phyloP scores from a whole-genome alignment of 2,329 filamentous ascomycete genomes.

The Aureobasidium sp. region DNA sequence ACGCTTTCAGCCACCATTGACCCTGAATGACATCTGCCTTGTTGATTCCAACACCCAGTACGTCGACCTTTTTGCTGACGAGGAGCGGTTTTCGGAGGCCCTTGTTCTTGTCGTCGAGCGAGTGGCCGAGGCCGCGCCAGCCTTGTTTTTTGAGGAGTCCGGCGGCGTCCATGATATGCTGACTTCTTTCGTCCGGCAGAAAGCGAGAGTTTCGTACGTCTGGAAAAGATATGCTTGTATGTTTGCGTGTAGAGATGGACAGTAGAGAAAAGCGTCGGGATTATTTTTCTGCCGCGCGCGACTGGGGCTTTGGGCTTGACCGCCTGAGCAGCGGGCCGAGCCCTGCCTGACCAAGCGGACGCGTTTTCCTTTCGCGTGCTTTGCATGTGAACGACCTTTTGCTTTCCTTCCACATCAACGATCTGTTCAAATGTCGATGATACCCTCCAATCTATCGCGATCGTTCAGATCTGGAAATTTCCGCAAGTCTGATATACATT shows the following conservation, averaged over 20 bases:
- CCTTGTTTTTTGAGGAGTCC: constrained; percentile 78
- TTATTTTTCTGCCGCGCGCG: constrained; percentile 2
- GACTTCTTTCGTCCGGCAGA: neutral
- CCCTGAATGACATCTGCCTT: constrained; percentile 58
- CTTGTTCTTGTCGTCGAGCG: constrained; percentile 66
- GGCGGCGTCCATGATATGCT: constrained; percentile 65
- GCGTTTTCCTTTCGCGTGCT: neutral
- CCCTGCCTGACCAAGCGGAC: neutral
- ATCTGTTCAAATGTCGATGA: neutral
- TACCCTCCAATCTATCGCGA: neutral
- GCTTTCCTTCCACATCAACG: neutral
- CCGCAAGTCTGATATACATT: neutral
- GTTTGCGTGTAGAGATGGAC: neutral
- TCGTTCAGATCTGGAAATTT: neutral
- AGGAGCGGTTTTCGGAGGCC: constrained; percentile 80
- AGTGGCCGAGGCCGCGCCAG: constrained; percentile 84
- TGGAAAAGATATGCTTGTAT: neutral
- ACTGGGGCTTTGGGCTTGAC: neutral
- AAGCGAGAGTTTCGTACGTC: neutral
- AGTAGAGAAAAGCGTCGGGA: constrained; percentile 1
- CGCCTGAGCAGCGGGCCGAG: constrained; percentile 1
- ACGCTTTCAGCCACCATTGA: constrained; percentile 96
- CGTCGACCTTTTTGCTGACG: constrained; percentile 74
- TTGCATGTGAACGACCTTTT: neutral
- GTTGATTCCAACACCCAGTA: constrained; percentile 73